These are phyloP conservation scores for Russula emetica DNA, from an alignment of 768 basidiomycete genomes.

Conservation along the genomic window DNA sequence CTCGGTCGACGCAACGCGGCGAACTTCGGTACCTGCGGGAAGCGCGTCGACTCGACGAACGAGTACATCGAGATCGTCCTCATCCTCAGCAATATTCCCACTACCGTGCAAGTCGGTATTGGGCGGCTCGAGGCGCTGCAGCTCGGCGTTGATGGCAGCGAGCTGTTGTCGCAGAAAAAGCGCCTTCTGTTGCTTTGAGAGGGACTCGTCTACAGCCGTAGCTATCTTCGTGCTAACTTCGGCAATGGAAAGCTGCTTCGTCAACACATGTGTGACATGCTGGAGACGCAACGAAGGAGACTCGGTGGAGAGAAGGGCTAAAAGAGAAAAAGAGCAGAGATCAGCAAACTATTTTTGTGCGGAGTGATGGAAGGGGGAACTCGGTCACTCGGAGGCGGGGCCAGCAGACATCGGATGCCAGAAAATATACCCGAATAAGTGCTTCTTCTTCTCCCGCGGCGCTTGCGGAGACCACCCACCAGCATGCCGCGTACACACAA, in stretches of 20 bases:
- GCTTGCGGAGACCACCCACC: too few species aligned
- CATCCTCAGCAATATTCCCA: slow-evolving; percentile 45
- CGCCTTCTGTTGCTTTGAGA: slow-evolving; percentile 87
- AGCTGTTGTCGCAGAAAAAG: slow-evolving; percentile 82
- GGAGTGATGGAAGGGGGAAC: background rate
- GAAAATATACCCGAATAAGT: background rate
- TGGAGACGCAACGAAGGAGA: slow-evolving; percentile 59
- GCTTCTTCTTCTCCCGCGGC: background rate
- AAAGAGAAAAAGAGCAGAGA: background rate
- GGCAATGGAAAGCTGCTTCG: slow-evolving; percentile 71
- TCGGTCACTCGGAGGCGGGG: too few species aligned
- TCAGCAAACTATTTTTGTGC: background rate
- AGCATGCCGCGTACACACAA: background rate
- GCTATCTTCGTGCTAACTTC: slow-evolving; percentile 82
- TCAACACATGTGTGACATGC: slow-evolving; percentile 64
- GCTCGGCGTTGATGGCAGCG: slow-evolving; percentile 72
- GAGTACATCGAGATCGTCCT: slow-evolving; percentile 74
- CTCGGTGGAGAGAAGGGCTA: slow-evolving; percentile 58
- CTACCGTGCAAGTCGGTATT: slow-evolving; percentile 3
- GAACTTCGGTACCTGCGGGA: slow-evolving; percentile 68
- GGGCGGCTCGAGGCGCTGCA: slow-evolving; percentile 47
- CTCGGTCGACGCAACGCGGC: slow-evolving; percentile 77
- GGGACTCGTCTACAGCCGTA: slow-evolving; percentile 71
- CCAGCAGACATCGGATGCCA: too few species aligned
- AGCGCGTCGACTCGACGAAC: slow-evolving; percentile 71